Evolutionary conservation across 73 alveolate genomes (phyloP), one percentile per base, ranked within the genome.

Genomic region (Paramecium bursaria): DNA sequence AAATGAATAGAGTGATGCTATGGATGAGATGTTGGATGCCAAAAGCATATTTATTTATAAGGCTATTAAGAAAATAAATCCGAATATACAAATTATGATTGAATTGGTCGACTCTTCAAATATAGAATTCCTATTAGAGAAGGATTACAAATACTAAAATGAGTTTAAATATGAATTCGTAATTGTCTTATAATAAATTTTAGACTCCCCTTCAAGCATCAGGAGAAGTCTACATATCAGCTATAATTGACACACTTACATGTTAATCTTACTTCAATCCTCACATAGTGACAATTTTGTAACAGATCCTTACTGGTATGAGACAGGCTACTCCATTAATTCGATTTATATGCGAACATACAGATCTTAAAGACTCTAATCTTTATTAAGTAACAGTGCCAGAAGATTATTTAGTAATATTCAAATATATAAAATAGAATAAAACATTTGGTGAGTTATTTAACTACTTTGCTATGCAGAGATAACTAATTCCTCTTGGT

Each of bases 321-420:
- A 76, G 85, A 50, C 86, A 86, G 74, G 91, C 94, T 17, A 93
- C 90, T 52, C 90, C 87, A 50, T 88, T 93, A 74, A 88, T 75
- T 47, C 31, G 94, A 48, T 91, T 94, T 50, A 89, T 93, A 44
- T 88, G 96, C 50, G 97, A 96, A 73, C 94, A 95, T 86, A 93
- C 98, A 23, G 99, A 95, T 50, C 92, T 96, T 50, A 90, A 91
- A 50, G 91, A 95, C 54, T 75, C 95, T 74, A 95, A 95, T 88
- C 90, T 96, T 17, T 96, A 96, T 95, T 95, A 95, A 76, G 93
- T 96, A 75, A 85, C 96, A 33, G 97, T 96, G 17, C 99, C 99
- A 7, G 98, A 96, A 46, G 94, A 92, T 74, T 96, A 95, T 73
- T 90, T 96, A 47, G 91, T 85, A 85, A 0, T n/a, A n/a, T 1